Base-by-base conservation (phyloP, 139 green algal species). In the Gonium pectorale region DNA sequence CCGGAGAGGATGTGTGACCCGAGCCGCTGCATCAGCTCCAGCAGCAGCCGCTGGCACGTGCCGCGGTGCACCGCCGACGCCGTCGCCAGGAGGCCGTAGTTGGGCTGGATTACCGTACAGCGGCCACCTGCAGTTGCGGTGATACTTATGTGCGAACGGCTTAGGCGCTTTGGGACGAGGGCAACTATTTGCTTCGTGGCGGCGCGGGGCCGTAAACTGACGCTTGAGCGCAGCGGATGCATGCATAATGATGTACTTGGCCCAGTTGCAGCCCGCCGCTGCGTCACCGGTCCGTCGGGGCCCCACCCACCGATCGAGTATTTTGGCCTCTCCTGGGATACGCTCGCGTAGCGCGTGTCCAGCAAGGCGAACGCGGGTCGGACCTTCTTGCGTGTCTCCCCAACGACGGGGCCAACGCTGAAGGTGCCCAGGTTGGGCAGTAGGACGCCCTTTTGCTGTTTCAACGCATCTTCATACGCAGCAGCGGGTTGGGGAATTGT, bases 401-500 rank as follows among this genome's bases (percentile, higher is more conserved):
- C 90, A 13, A 92, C 81, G 6, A 90, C 81, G 11, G 88, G 88
- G 1, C 88, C 88, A 5, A 92, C 88, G 17, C 33, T 71, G 52
- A 94, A 91, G 54, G 77, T 91, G 31, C 90, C 90, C 17, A 94
- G 73, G 63, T 88, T 87, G 37, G 90, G 88, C 41, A 94, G 67
- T 33, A 94, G 81, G 33, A 94, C 90, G 15, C 90, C 90, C 81
- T 90, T 83, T 40, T 83, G 77, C 35, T 83, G 77, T 41, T 73
- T 83, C 22, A 83, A 33, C 0, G 77, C 43, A 51, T 83, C 77
- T 83, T 41, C 21, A 26, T 29, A 33, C n/a, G n/a, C n/a, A n/a
- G n/a, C n/a, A n/a, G n/a, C n/a, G n/a, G n/a, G n/a, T n/a, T n/a
- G n/a, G n/a, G n/a, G n/a, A n/a, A n/a, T n/a, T n/a, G n/a, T n/a